Conservation (phyloP, 2,329 filamentous ascomycete species). For the Aspergillus ruber region DNA sequence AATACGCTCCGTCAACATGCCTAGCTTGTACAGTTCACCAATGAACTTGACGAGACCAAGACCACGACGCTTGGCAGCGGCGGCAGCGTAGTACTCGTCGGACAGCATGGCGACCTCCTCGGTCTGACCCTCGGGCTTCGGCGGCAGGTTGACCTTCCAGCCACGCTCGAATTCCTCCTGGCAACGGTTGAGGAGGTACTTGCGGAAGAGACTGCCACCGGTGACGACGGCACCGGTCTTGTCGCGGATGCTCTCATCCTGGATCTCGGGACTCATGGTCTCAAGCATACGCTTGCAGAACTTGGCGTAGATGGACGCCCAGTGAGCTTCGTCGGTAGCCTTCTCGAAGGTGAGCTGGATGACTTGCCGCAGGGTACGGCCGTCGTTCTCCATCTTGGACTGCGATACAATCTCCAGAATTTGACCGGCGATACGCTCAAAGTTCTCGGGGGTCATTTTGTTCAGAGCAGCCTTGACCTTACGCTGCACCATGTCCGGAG, state of each 20-base stretch:
- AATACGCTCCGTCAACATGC: slow-evolving; percentile 97
- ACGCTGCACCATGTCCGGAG: slow-evolving; percentile 89
- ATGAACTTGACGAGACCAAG: slow-evolving; percentile 99
- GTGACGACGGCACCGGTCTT: slow-evolving; percentile 81
- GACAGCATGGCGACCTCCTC: slow-evolving; percentile 78
- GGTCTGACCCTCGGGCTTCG: slow-evolving; percentile 64
- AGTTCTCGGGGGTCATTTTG: slow-evolving; percentile 99
- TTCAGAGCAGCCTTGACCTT: slow-evolving; percentile 98
- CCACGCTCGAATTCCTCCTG: slow-evolving; percentile 98
- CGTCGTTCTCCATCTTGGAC: slow-evolving; percentile 91
- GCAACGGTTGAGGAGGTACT: slow-evolving; percentile 96
- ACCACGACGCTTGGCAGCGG: slow-evolving; percentile 90
- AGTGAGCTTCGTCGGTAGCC: slow-evolving; percentile 95
- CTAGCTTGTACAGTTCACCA: slow-evolving; percentile 96
- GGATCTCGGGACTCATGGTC: slow-evolving; percentile 89
- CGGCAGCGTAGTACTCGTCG: slow-evolving; percentile 92
- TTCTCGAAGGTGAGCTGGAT: slow-evolving; percentile 99
- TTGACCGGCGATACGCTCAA: slow-evolving; percentile 89
- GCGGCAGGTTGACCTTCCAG: slow-evolving; percentile 83
- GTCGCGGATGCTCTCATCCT: slow-evolving; percentile 90
- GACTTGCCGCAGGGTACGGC: slow-evolving; percentile 89
- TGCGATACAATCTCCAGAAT: slow-evolving; percentile 89
- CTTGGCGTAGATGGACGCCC: slow-evolving; percentile 97
- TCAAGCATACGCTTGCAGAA: slow-evolving; percentile 98
- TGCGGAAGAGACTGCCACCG: slow-evolving; percentile 91